These are phyloP conservation scores for Megacollybia marginata DNA, from an alignment of 768 basidiomycete genomes.

Conservation along the genomic window DNA sequence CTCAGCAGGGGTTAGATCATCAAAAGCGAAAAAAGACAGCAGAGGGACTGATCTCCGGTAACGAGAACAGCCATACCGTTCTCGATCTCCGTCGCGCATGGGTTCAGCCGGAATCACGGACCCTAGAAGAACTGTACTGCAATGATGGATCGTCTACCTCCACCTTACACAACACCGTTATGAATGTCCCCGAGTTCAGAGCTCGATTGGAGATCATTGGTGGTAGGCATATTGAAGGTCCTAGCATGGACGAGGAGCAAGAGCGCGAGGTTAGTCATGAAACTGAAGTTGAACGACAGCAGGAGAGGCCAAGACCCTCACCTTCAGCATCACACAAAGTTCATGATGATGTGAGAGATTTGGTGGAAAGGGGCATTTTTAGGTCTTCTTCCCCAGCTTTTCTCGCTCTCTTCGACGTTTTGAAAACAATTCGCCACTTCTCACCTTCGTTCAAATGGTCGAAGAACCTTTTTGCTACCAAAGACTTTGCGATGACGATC, in stretches of 20 bases:
- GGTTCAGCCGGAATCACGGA: conserved; percentile 31
- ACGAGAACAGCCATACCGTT: not conserved
- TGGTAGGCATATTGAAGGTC: conserved; percentile 9
- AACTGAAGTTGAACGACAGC: conserved; percentile 31
- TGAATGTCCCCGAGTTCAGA: conserved; percentile 11
- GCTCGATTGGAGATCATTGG: conserved; percentile 22
- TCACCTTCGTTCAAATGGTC: conserved; percentile 11
- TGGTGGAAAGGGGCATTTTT: conserved; percentile 23
- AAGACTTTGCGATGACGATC: conserved; percentile 27
- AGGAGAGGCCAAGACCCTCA: conserved; percentile 26
- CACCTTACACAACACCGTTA: not conserved
- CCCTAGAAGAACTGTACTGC: conserved; percentile 28
- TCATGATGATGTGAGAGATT: conserved; percentile 14
- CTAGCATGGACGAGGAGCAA: conserved; percentile 37
- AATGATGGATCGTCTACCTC: not conserved
- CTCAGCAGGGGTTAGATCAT: conserved; percentile 28
- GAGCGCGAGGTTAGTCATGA: conserved; percentile 41
- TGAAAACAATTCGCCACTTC: conserved; percentile 3
- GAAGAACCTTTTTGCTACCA: conserved; percentile 20
- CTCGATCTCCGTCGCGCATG: conserved; percentile 16
- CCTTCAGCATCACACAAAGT: conserved; percentile 19
- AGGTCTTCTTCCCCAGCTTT: conserved; percentile 10
- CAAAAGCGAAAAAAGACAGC: conserved; percentile 15
- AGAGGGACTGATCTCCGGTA: conserved; percentile 7
- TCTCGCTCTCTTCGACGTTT: conserved; percentile 10